Evolutionary conservation across 352 stramenopile species (phyloP), one percentile per base, ranked within the genome.

Genomic region (Pythium periplocum): DNA sequence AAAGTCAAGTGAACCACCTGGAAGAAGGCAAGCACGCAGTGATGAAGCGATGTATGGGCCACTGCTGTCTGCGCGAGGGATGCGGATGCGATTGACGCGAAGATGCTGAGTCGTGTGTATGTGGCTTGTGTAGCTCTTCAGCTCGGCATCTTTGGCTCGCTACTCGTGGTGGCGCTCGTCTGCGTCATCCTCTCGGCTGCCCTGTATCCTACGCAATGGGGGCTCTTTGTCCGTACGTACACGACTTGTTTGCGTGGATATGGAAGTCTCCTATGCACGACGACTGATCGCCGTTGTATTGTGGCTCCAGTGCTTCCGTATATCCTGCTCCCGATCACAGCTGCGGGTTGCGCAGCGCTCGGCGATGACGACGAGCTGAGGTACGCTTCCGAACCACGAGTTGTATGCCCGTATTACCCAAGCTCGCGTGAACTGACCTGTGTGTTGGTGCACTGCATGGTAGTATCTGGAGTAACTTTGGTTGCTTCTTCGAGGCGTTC

Each of bases 401-500:
- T 39, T 33, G 1, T 39, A 2, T 39, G 30, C 17, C 5, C 39
- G 42, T n/a, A 44, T 3, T 32, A n/a, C 8, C 4, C 31, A 50
- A 8, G 7, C 1, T 38, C 11, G 8, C 31, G 26, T 50, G 26
- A 8, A 50, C 26, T 17, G 2, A 45, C 8, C 12, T 30, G n/a
- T 45, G 26, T 17, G 34, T 53, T 37, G 48, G 2, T 47, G 2
- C 17, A 32, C 2, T 42, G 4, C 45, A 4, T 37, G 4, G 10
- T 43, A 77, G 67, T 48, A 52, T 69, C 4, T 88, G 69, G 69
- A 80, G 59, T 32, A 82, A 77, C 57, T 86, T 88, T 51, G 78
- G 78, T 2, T 88, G 75, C 52, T 86, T 88, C 55, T 85, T 88
- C 48, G 78, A 88, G 42, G 71, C 75, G 31, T 78, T 86, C 48